Percentiles rank a stretch among this genome's conserved stretches.
Conservation (phyloP, 805 yeast genomes). For the Scheffersomyces stipitis region DNA sequence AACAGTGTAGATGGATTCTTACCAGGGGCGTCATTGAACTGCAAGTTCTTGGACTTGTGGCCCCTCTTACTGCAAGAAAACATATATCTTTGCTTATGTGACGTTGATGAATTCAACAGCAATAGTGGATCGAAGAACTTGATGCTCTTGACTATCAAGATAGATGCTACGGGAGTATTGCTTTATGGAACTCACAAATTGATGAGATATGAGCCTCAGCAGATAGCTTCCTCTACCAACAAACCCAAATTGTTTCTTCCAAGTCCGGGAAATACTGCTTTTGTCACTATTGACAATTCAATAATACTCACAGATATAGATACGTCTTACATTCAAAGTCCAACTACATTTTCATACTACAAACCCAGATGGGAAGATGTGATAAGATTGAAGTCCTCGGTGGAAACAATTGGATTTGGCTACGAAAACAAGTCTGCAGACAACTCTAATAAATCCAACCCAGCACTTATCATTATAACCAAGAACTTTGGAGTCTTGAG, state of each 20-base stretch:
- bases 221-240: constrained; percentile 7
- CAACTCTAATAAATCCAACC: too few species aligned
- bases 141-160: constrained; percentile 53
- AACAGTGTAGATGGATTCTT: constrained; percentile 40
- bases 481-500: constrained; percentile 61
- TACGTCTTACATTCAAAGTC: constrained; percentile 24
- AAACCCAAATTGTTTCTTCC: constrained; percentile 58
- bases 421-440: constrained; percentile 41
- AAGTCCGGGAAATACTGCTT: constrained; percentile 57
- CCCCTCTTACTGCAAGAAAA: constrained; percentile 36
- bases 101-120: constrained; percentile 14
- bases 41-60: constrained; percentile 63
- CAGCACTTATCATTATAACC: constrained; percentile 50
- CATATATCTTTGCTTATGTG: constrained; percentile 43
- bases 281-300: constrained; percentile 57
- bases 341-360: constrained; percentile 24
- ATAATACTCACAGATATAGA: constrained; percentile 66
- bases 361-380: constrained; percentile 80
- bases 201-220: constrained; percentile 36
- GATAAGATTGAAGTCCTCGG: constrained; percentile 53
- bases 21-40: constrained; percentile 47
- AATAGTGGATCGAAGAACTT: constrained; percentile 20
- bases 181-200: constrained; percentile 67
- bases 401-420: constrained; percentile 60
- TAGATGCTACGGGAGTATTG: constrained; percentile 50